Conservation (phyloP, 2,329 filamentous ascomycete species). For the Plectosphaerella sp. region DNA sequence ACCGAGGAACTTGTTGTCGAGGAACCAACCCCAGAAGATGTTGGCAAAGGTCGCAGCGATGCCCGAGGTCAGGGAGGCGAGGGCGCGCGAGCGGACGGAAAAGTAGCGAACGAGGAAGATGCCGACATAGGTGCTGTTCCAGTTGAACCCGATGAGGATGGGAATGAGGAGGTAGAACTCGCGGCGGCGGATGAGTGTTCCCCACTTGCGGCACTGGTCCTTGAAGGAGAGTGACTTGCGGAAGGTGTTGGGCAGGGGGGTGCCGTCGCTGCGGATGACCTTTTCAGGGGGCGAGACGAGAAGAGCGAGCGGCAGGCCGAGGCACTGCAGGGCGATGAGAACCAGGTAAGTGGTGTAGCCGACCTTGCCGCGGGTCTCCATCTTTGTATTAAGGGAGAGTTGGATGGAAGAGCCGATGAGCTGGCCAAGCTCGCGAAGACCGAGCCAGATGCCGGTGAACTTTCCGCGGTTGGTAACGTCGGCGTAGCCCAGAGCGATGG, state of each 20-base stretch:
- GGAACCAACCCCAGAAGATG: constrained; percentile 45
- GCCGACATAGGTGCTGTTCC: constrained; percentile 46
- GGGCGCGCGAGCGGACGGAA: constrained; percentile 41
- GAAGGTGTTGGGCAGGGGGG: constrained; percentile 22
- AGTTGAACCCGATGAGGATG: constrained; percentile 44
- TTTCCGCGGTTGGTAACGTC: constrained; percentile 39
- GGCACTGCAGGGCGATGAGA: constrained; percentile 38
- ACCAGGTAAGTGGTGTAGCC: constrained; percentile 35
- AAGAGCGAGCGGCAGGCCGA: constrained; percentile 39
- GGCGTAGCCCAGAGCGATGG: constrained; percentile 23
- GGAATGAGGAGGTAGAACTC: constrained; percentile 44
- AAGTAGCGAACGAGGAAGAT: constrained; percentile 50
- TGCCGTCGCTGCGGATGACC: constrained; percentile 32
- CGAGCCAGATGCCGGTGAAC: constrained; percentile 47
- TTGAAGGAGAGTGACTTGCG: constrained; percentile 25
- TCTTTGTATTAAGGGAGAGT: constrained; percentile 40
- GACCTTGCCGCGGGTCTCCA: constrained; percentile 37
- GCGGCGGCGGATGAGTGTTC: constrained; percentile 32
- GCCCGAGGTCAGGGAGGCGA: constrained; percentile 39
- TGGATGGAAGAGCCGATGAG: constrained; percentile 48
- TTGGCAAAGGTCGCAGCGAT: constrained; percentile 39
- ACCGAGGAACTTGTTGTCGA: constrained; percentile 35
- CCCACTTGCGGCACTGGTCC: constrained; percentile 31
- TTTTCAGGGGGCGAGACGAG: constrained; percentile 40
- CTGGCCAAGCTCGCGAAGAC: constrained; percentile 46